Percentiles rank a stretch among this genome's conserved stretches.
Evolutionary conservation across 75 land plant genomes (phyloP).

Genomic region (Ceratopteris richardii): DNA sequence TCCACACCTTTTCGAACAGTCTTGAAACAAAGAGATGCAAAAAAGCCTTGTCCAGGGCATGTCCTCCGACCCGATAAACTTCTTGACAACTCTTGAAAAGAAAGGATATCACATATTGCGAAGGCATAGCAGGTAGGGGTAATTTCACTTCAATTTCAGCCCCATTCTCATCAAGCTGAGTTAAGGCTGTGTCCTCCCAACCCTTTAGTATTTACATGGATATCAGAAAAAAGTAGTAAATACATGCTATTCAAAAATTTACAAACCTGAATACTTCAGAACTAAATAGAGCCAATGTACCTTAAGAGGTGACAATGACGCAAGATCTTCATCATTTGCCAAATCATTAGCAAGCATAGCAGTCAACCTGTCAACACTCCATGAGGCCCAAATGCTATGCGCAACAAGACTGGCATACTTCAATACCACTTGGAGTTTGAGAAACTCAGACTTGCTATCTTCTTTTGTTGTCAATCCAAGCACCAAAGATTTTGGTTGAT

Average conservation of each 20-base stretch:
- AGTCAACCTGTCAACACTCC: conserved; percentile 70
- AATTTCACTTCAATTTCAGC: conserved; percentile 60
- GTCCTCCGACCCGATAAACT: conserved; percentile 87
- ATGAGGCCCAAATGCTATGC: conserved; percentile 78
- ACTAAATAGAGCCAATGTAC: conserved; percentile 29
- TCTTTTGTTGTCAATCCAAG: conserved; percentile 32
- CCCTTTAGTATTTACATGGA: conserved; percentile 42
- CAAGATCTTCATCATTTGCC: conserved; percentile 59
- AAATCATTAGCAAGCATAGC: conserved; percentile 45
- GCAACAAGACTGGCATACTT: conserved; percentile 67
- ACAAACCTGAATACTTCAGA: not conserved
- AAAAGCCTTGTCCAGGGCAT: conserved; percentile 80
- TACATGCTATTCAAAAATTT: not conserved
- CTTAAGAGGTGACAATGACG: conserved; percentile 50
- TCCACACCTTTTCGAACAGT: conserved; percentile 65
- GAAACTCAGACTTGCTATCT: conserved; percentile 44
- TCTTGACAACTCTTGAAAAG: conserved; percentile 85
- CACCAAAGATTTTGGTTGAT: no score
- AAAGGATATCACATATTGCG: conserved; percentile 71
- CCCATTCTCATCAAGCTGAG: conserved; percentile 55
- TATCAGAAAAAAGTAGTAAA: not conserved
- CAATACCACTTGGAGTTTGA: conserved; percentile 38
- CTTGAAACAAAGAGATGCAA: conserved; percentile 67
- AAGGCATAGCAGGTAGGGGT: conserved; percentile 89
- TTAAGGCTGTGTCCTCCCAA: conserved; percentile 87